Percentiles rank a stretch among this genome's conserved stretches.
Conservation (phyloP, 2,329 filamentous ascomycete species). For the Pseudomassariella vexata region DNA sequence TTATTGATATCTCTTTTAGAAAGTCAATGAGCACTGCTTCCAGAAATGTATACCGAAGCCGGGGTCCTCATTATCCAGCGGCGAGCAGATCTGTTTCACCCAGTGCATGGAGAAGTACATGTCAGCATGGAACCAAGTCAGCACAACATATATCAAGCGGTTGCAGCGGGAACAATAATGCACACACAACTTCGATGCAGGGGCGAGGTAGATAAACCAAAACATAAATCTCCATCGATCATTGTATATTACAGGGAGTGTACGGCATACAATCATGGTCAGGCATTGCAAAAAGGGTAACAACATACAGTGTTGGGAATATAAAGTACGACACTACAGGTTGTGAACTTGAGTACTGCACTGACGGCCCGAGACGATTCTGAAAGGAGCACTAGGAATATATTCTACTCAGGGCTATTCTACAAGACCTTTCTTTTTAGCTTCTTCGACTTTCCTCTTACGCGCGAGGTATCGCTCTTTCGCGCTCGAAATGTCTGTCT, state of each 20-base stretch:
- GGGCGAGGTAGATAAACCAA: too few relatives aligned
- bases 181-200: background rate
- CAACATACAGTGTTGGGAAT: too few relatives aligned
- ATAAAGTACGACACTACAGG: too few relatives aligned
- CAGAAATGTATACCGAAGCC: constrained; percentile 70
- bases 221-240: too few relatives aligned
- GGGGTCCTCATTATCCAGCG: constrained; percentile 57
- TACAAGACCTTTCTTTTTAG: constrained; percentile 44
- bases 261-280: too few relatives aligned
- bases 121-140: constrained; percentile 70
- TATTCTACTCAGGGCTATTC: too few relatives aligned
- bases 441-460: constrained; percentile 69
- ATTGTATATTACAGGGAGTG: too few relatives aligned
- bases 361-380: too few relatives aligned
- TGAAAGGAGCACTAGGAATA: constrained; percentile 1
- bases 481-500: constrained; percentile 68
- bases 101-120: constrained; percentile 85
- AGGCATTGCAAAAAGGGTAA: too few relatives aligned
- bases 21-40: constrained; percentile 79
- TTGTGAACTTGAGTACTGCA: too few relatives aligned
- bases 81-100: constrained; percentile 66
- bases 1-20: too few relatives aligned
- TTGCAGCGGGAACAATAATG: constrained; percentile 59
- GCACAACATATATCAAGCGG: constrained; percentile 59
- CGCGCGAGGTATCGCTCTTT: constrained; percentile 75